These are phyloP conservation scores for Proliferodiscus dingleyae DNA, from an alignment of 2,329 filamentous ascomycete species.

Conservation along the genomic window DNA sequence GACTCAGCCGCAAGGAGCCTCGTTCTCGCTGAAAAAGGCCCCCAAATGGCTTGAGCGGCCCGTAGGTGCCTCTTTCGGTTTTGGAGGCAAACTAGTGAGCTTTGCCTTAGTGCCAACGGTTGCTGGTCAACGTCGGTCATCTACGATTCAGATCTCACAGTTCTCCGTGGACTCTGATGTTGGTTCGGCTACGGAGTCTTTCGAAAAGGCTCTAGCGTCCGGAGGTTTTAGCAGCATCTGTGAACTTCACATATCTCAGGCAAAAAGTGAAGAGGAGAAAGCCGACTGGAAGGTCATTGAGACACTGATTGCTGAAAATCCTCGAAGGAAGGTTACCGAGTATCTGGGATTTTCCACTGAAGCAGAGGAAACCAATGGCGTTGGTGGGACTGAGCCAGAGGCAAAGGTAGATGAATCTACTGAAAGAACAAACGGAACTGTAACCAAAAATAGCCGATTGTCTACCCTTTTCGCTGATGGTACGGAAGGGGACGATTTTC, in stretches of 20 bases:
- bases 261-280: constrained; percentile 85
- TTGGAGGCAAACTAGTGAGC: constrained; percentile 85
- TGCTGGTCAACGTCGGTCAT: constrained; percentile 60
- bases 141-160: constrained; percentile 77
- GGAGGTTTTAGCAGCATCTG: constrained; percentile 78
- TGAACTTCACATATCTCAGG: constrained; percentile 67
- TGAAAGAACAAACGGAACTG: constrained; percentile 44
- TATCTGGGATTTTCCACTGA: constrained; percentile 78
- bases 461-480: constrained; percentile 78
- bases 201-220: constrained; percentile 74
- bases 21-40: constrained; percentile 79
- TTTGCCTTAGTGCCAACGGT: constrained; percentile 58
- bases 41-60: constrained; percentile 89
- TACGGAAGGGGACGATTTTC: constrained; percentile 75
- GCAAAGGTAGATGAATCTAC: constrained; percentile 40
- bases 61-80: constrained; percentile 84
- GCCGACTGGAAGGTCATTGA: constrained; percentile 94
- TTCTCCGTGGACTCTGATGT: constrained; percentile 86
- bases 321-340: constrained; percentile 79
- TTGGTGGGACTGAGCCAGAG: constrained; percentile 34
- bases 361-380: constrained; percentile 48
- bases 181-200: constrained; percentile 77
- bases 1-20: constrained; percentile 82
- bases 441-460: constrained; percentile 54
- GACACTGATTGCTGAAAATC: constrained; percentile 77